Base-by-base conservation (phyloP, 495 filamentous ascomycete species). In the Lepraria neglecta region DNA sequence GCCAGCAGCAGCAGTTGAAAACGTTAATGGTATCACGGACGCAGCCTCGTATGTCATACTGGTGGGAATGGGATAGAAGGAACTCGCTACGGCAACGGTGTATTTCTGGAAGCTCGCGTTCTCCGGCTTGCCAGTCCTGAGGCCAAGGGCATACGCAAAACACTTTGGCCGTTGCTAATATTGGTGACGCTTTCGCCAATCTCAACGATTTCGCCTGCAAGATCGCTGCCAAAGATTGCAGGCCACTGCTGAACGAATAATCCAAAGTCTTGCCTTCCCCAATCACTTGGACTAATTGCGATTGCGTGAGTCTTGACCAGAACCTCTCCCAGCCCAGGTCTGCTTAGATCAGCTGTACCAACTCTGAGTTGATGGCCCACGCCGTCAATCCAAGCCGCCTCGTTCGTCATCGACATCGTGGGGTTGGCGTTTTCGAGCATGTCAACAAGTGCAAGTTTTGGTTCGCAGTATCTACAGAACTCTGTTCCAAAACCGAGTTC, bases 201-300 rank as follows among this genome's bases (percentile, higher is more conserved):
- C 51, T 75, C 69, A 43, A 68, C 63, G 2, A 80, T 73, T 45
- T 67, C 69, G 9, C 78, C 78, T n/a, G 77, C 74, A 2, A 77
- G 71, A 45, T 80, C 78, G 30, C 61, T 69, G 33, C 77, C 78
- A 10, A 76, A 63, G 35, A 76, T 65, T 35, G 64, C 50, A 4
- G 74, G 73, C 67, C 72, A 74, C 47, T 70, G 57, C 50, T 68
- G 66, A 14, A 69, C 27, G 47, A 67, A 68, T 44, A 67, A 50
- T n/a, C 69, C 67, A 17, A 51, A 28, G 38, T 71, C 61, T 57
- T 77, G 72, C 64, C 73, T 71, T 6, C 68, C 60, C 30, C 56
- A 62, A 64, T 77, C 75, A 51, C 72, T 59, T 0, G 73, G 76
- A 61, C 80, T 81, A 52, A 81, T 72, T 33, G 77, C 77, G 27